Evolutionary conservation across 441 rosid genomes (phyloP).

Genomic region (Jatropha podagrica): DNA sequence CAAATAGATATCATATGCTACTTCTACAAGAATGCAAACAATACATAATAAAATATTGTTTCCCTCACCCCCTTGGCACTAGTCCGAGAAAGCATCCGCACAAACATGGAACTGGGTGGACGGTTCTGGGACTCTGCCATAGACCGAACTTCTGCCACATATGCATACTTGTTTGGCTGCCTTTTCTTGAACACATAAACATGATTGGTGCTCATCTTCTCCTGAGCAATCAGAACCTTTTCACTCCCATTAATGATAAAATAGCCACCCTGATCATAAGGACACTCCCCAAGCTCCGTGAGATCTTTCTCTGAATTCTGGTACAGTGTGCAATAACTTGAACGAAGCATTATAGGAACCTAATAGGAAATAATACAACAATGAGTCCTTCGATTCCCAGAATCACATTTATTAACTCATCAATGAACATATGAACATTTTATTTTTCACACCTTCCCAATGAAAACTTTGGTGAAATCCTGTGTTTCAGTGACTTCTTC

Average conservation of each 20-base stretch:
- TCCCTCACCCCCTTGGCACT: conserved; percentile 84
- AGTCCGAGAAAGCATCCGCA: conserved; percentile 91
- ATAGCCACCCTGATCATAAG: conserved; percentile 98
- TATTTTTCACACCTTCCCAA: conserved; percentile 66
- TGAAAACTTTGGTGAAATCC: conserved; percentile 87
- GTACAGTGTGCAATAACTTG: conserved; percentile 83
- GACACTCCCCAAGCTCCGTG: conserved; percentile 98
- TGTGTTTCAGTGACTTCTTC: conserved; percentile 94
- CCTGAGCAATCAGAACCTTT: conserved; percentile 95
- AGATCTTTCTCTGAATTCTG: conserved; percentile 97
- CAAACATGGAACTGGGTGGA: conserved; percentile 98
- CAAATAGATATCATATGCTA: not conserved
- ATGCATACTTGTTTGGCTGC: conserved; percentile 93
- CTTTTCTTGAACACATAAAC: conserved; percentile 93
- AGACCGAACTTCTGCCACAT: conserved; percentile 91
- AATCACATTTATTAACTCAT: conserved; percentile 2
- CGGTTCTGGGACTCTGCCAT: conserved; percentile 93
- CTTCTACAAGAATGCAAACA: not conserved
- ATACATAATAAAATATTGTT: not conserved
- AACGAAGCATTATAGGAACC: conserved; percentile 99
- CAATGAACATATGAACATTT: not conserved
- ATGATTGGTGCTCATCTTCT: conserved; percentile 98
- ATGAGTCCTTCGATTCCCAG: conserved; percentile 12
- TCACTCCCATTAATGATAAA: conserved; percentile 98
- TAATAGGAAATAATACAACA: conserved; percentile 27